phyloP scores from a whole-genome alignment of 352 stramenopile genomes.

The Globisporangium splendens region DNA sequence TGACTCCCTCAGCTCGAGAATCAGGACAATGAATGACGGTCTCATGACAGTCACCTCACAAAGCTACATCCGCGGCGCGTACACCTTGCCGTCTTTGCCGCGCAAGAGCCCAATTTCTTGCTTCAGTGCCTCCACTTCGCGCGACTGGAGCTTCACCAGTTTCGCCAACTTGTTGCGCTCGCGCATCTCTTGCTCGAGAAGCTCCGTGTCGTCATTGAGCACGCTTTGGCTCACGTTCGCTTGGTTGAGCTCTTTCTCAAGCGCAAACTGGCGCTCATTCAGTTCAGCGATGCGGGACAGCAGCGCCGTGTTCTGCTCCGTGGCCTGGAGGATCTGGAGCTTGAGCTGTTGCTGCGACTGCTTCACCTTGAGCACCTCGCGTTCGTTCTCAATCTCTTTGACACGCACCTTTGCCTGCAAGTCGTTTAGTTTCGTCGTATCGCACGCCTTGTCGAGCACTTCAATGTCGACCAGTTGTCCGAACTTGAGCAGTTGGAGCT shows the following conservation, averaged over 20 bases:
- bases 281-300: constrained; percentile 76
- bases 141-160: constrained; percentile 89
- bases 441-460: constrained; percentile 84
- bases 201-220: constrained; percentile 45
- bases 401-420: constrained; percentile 66
- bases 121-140: constrained; percentile 90
- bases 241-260: constrained; percentile 88
- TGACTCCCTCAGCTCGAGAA: too few species aligned
- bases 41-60: too few species aligned
- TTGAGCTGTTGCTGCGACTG: constrained; percentile 62
- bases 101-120: constrained; percentile 85
- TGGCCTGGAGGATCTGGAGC: constrained; percentile 73
- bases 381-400: constrained; percentile 73
- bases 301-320: constrained; percentile 80
- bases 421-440: constrained; percentile 64
- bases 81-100: constrained; percentile 79
- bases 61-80: constrained; percentile 34
- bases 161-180: constrained; percentile 88
- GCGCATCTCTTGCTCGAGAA: constrained; percentile 70
- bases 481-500: constrained; percentile 84
- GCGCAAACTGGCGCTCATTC: constrained; percentile 66
- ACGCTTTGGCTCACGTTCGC: constrained; percentile 35
- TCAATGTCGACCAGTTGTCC: constrained; percentile 82
- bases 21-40: too few species aligned
- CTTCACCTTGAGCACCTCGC: constrained; percentile 35